A percentile compares a stretch with the other conserved stretches of the same genome.
Evolutionary conservation across 768 basidiomycete species (phyloP).

Genomic region (Rhodotorula babjevae): DNA sequence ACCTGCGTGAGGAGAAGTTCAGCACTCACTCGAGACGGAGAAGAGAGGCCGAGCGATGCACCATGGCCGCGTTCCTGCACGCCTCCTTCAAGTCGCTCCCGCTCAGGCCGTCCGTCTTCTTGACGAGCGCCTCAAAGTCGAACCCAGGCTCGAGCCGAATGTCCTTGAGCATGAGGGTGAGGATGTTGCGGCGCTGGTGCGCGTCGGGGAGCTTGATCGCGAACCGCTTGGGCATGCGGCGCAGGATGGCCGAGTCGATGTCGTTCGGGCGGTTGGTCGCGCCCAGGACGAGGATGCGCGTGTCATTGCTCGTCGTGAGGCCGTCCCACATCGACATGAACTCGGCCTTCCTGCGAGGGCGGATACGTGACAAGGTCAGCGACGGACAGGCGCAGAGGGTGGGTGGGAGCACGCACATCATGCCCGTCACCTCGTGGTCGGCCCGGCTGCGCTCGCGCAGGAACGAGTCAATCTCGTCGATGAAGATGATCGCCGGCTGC

Average conservation of each 20-base stretch:
- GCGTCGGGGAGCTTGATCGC: constrained; percentile 71
- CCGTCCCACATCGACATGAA: constrained; percentile 76
- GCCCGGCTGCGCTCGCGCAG: constrained; percentile 76
- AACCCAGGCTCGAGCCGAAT: constrained; percentile 64
- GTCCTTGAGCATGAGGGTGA: constrained; percentile 75
- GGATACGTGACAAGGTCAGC: too few relatives aligned
- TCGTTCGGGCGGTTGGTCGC: constrained; percentile 94
- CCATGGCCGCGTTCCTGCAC: constrained; percentile 90
- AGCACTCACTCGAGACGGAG: background rate
- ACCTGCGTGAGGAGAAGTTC: background rate
- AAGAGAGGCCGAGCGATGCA: constrained; percentile 46
- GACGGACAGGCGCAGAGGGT: too few relatives aligned
- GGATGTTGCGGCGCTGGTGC: constrained; percentile 76
- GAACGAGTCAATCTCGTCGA: constrained; percentile 97
- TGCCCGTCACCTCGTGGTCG: constrained; percentile 95
- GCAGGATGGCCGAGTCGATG: constrained; percentile 75
- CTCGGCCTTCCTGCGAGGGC: constrained; percentile 43
- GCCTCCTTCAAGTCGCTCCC: constrained; percentile 89
- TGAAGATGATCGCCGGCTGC: constrained; percentile 94
- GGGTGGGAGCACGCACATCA: constrained; percentile 57
- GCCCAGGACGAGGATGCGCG: constrained; percentile 56
- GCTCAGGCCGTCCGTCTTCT: constrained; percentile 66
- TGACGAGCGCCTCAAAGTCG: constrained; percentile 61
- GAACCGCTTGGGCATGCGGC: constrained; percentile 97
- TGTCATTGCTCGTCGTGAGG: constrained; percentile 60